phyloP scores from a whole-genome alignment of 1,139 yeast species.

The Hansenula sp. region DNA sequence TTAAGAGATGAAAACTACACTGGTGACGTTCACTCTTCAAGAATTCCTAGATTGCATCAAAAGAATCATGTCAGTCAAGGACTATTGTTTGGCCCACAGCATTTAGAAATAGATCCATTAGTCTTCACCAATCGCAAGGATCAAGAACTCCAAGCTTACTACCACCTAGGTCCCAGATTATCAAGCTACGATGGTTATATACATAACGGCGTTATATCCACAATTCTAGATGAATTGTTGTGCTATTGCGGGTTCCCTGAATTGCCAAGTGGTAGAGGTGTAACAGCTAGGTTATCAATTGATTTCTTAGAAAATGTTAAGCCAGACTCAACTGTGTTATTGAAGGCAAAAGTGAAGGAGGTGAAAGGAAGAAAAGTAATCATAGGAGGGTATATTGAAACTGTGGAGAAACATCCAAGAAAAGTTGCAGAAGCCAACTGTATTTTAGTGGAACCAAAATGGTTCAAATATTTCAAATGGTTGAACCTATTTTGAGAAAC shows the following conservation, averaged over 20 bases:
- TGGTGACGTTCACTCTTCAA: conserved; percentile 33
- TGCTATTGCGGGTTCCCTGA: conserved; percentile 83
- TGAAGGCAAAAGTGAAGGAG: conserved; percentile 64
- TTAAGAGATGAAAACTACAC: conserved; percentile 25
- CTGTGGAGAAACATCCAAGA: conserved; percentile 24
- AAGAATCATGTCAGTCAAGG: conserved; percentile 65
- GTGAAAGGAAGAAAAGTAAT: conserved; percentile 64
- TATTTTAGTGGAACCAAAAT: conserved; percentile 69
- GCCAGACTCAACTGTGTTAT: conserved; percentile 60
- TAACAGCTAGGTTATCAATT: conserved; percentile 73
- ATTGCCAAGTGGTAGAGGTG: conserved; percentile 85
- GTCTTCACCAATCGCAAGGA: conserved; percentile 42
- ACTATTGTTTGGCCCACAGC: conserved; percentile 53
- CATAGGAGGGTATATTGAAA: conserved; percentile 20
- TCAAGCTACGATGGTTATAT: conserved; percentile 62
- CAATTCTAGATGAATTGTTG: conserved; percentile 80
- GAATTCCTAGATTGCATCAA: conserved; percentile 59
- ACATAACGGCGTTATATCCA: conserved; percentile 84
- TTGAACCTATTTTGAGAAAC: conserved; percentile 29
- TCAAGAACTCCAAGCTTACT: conserved; percentile 53
- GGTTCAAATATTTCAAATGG: conserved; percentile 75
- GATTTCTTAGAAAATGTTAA: conserved; percentile 63
- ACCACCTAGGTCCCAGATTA: conserved; percentile 65
- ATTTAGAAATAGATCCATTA: conserved; percentile 65
- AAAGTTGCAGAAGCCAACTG: conserved; percentile 54